phyloP scores from a whole-genome alignment of 2,329 filamentous ascomycete species.

The Alternaria angustiovoidea region DNA sequence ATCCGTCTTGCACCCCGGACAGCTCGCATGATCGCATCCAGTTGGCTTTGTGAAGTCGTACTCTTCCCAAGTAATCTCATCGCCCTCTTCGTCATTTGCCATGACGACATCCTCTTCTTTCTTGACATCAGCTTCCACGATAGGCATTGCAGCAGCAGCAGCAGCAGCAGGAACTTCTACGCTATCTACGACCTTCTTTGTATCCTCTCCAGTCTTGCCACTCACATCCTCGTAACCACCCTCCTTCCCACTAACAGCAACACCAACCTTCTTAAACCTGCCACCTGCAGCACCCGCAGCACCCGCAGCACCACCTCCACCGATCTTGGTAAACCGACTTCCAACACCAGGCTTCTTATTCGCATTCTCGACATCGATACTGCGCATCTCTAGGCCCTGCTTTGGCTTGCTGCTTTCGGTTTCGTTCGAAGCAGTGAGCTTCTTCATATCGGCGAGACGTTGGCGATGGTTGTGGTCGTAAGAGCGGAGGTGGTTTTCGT shows the following conservation, averaged over 20 bases:
- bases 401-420: slow-evolving; percentile 30
- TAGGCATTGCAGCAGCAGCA: background rate
- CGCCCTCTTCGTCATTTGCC: slow-evolving; percentile 35
- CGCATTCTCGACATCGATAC: slow-evolving; percentile 31
- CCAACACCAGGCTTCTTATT: slow-evolving; percentile 29
- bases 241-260: slow-evolving; percentile 25
- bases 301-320: slow-evolving; percentile 27
- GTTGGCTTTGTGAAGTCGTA: slow-evolving; percentile 63
- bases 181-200: slow-evolving; percentile 30
- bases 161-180: slow-evolving; percentile 20
- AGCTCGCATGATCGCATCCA: slow-evolving; percentile 52
- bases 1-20: slow-evolving; percentile 34
- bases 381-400: slow-evolving; percentile 34
- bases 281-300: slow-evolving; percentile 33
- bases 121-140: slow-evolving; percentile 18
- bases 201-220: background rate
- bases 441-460: slow-evolving; percentile 86
- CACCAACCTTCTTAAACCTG: slow-evolving; percentile 77
- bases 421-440: slow-evolving; percentile 52
- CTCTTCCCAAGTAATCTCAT: slow-evolving; percentile 52
- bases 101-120: slow-evolving; percentile 27
- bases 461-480: slow-evolving; percentile 87
- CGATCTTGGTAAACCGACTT: slow-evolving; percentile 40
- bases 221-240: background rate
- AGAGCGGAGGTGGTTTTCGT: slow-evolving; percentile 90